These are phyloP conservation scores for Linum tenue DNA, from an alignment of 345 rosid genomes.

Conservation along the genomic window DNA sequence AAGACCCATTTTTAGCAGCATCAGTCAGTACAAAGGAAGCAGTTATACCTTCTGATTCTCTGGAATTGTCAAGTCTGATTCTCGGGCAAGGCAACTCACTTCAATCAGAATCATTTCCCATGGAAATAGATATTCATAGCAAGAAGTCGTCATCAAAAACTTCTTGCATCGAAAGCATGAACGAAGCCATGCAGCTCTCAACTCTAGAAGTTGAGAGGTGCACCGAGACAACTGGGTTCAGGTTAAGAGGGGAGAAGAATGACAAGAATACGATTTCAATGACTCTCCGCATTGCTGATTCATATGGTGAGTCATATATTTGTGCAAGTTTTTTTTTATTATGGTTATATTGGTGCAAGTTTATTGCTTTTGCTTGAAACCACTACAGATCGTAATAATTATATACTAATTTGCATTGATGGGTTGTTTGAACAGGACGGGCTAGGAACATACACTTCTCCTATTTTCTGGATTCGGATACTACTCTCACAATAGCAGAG, in stretches of 20 bases:
- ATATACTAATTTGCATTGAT: background rate
- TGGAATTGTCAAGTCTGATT: slow-evolving; percentile 53
- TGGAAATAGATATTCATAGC: slow-evolving; percentile 10
- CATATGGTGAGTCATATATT: slow-evolving; percentile 16
- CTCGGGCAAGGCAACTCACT: slow-evolving; percentile 19
- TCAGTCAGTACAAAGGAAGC: slow-evolving; percentile 15
- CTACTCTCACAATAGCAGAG: slow-evolving; percentile 14
- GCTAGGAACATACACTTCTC: slow-evolving; percentile 20
- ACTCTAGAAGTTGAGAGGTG: slow-evolving; percentile 53
- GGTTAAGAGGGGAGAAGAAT: slow-evolving; percentile 17
- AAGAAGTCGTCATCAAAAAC: slow-evolving; percentile 7
- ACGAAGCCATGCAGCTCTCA: slow-evolving; percentile 19
- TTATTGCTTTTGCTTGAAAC: background rate
- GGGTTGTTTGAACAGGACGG: slow-evolving; percentile 10
- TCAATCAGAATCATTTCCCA: slow-evolving; percentile 16
- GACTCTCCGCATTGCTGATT: slow-evolving; percentile 21
- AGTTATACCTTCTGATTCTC: slow-evolving; percentile 49
- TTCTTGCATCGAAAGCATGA: slow-evolving; percentile 11
- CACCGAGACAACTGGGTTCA: slow-evolving; percentile 32
- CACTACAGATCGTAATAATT: background rate
- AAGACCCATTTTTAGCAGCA: slow-evolving; percentile 14
- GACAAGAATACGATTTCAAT: slow-evolving; percentile 14
- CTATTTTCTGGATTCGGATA: slow-evolving; percentile 16
- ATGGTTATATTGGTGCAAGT: slow-evolving; percentile 5
- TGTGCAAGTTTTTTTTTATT: background rate